These are phyloP conservation scores for Kluyveromyces siamensis DNA, from an alignment of 805 yeast genomes.

Conservation along the genomic window DNA sequence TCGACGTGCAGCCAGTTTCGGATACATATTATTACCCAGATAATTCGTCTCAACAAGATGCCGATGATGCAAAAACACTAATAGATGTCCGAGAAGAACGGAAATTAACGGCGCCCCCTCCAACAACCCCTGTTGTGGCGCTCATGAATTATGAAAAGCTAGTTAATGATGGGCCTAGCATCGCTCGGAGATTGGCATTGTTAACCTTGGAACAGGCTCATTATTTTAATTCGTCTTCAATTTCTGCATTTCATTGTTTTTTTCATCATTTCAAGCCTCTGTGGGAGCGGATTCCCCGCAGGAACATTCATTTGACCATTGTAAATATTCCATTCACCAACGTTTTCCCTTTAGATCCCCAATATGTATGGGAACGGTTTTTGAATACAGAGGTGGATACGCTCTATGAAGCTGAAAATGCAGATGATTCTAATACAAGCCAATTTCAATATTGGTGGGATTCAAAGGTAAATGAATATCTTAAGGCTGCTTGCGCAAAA, in stretches of 20 bases:
- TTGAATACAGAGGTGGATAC: slow-evolving; percentile 2
- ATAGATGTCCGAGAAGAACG: slow-evolving; percentile 13
- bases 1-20: slow-evolving; percentile 13
- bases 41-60: slow-evolving; percentile 5
- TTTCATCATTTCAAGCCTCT: slow-evolving; percentile 22
- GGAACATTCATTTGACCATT: slow-evolving; percentile 20
- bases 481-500: slow-evolving; percentile 3
- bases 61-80: slow-evolving; percentile 19
- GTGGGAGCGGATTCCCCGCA: slow-evolving; percentile 26
- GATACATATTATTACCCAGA: slow-evolving; percentile 19
- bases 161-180: slow-evolving; percentile 4
- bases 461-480: slow-evolving; percentile 15
- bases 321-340: slow-evolving; percentile 28
- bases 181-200: slow-evolving; percentile 13
- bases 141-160: slow-evolving; percentile 20
- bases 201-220: slow-evolving; percentile 19
- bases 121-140: slow-evolving; percentile 24
- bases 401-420: background rate
- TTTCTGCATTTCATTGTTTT: slow-evolving; percentile 24
- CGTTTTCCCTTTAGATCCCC: slow-evolving; percentile 24
- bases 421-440: slow-evolving; percentile 1
- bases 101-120: slow-evolving; percentile 23
- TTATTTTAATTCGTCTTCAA: slow-evolving; percentile 14
- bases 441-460: slow-evolving; percentile 21
- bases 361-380: slow-evolving; percentile 16